Conservation (phyloP, 106 monocot species). For the Platanthera zijinensis region DNA sequence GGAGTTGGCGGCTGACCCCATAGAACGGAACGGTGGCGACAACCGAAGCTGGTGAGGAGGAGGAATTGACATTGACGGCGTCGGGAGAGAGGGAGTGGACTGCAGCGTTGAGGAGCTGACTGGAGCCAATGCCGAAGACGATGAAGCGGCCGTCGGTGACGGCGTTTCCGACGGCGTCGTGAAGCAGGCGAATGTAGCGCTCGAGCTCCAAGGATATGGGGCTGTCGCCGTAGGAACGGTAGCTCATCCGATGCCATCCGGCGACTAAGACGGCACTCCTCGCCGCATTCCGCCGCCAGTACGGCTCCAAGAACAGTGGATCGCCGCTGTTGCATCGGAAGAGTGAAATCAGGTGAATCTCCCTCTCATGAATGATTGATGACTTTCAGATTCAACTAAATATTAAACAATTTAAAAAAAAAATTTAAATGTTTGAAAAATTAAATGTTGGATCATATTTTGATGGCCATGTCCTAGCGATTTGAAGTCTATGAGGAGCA, state of each 20-base stretch:
- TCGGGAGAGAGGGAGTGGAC: conserved; percentile 55
- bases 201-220: conserved; percentile 54
- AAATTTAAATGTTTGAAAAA: too few species aligned
- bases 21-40: conserved; percentile 64
- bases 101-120: conserved; percentile 64
- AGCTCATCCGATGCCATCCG: conserved; percentile 84
- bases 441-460: too few species aligned
- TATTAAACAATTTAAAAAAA: too few species aligned
- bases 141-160: conserved; percentile 41
- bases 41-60: conserved; percentile 33
- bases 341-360: too few species aligned
- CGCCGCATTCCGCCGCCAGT: conserved; percentile 57
- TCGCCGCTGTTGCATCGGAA: conserved; percentile 40
- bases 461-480: too few species aligned
- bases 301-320: conserved; percentile 65
- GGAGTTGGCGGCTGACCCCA: conserved; percentile 13
- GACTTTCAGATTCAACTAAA: too few species aligned
- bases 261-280: conserved; percentile 47
- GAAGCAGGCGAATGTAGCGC: conserved; percentile 58
- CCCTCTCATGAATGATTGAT: too few species aligned
- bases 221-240: conserved; percentile 21
- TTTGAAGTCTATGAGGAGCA: too few species aligned
- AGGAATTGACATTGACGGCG: neutral
- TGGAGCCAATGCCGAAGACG: conserved; percentile 63
- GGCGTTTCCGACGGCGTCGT: conserved; percentile 58